Evolutionary conservation across 805 yeast species (phyloP).

Genomic region (Phaffomyces antillensis): DNA sequence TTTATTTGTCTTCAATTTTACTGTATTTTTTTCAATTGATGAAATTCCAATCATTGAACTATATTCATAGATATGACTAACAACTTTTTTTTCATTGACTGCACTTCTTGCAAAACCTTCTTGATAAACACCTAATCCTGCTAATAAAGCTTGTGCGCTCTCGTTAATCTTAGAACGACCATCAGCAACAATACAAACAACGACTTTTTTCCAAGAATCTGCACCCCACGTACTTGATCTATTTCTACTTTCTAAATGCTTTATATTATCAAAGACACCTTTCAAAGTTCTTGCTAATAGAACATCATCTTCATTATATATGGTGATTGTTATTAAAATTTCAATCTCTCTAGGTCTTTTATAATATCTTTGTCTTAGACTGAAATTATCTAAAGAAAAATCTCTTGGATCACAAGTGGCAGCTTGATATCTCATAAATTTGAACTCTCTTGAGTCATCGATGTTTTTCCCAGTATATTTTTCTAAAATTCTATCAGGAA

Average conservation of each 20-base stretch:
- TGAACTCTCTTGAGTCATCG: constrained; percentile 52
- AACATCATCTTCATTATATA: constrained; percentile 85
- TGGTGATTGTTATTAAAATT: constrained; percentile 75
- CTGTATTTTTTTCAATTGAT: constrained; percentile 50
- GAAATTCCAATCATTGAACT: constrained; percentile 87
- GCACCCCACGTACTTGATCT: constrained; percentile 84
- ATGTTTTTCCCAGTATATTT: constrained; percentile 39
- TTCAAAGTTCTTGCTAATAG: constrained; percentile 77
- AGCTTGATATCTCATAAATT: constrained; percentile 88
- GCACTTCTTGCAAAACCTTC: constrained; percentile 93
- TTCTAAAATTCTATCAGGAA: constrained; percentile 56
- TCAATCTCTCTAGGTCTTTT: constrained; percentile 77
- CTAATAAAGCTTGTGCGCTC: constrained; percentile 69
- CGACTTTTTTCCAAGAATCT: constrained; percentile 91
- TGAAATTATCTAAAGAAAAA: constrained; percentile 54
- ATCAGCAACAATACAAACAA: constrained; percentile 83
- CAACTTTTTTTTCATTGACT: constrained; percentile 75
- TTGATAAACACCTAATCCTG: constrained; percentile 87
- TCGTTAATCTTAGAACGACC: constrained; percentile 83
- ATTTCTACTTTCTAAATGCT: constrained; percentile 59
- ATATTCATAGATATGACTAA: constrained; percentile 87
- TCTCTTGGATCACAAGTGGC: constrained; percentile 86
- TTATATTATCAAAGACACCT: constrained; percentile 85
- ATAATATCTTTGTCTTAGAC: constrained; percentile 78
- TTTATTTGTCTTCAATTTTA: constrained; percentile 60